Percentiles rank a stretch among this genome's conserved stretches.
phyloP scores from a whole-genome alignment of 345 rosid genomes.

The Acer saccharum region DNA sequence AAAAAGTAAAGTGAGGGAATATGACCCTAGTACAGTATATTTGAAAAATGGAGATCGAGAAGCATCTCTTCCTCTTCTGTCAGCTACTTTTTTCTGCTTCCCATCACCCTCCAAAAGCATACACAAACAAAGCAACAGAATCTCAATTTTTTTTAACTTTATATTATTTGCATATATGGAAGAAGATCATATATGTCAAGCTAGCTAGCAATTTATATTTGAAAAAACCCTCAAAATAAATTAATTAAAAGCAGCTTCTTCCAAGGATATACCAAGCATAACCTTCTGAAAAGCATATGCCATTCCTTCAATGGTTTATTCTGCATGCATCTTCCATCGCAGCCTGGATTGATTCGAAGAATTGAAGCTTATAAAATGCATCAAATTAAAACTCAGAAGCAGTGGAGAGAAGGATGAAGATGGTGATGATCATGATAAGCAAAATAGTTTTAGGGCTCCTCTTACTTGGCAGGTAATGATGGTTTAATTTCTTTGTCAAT shows the following conservation, averaged over 20 bases:
- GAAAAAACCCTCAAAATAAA: background rate
- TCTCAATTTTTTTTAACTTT: conserved; percentile 1
- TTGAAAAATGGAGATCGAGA: background rate
- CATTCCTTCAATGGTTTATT: conserved; percentile 13
- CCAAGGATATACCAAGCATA: conserved; percentile 11
- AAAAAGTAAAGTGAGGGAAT: conserved; percentile 9
- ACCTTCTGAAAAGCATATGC: conserved; percentile 15
- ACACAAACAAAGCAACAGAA: conserved; percentile 3
- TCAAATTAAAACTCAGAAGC: background rate
- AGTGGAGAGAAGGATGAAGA: no score
- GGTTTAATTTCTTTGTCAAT: background rate
- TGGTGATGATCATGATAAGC: background rate
- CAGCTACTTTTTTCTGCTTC: background rate
- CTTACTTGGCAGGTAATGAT: conserved; percentile 15
- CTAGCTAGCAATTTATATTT: background rate
- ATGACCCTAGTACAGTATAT: background rate
- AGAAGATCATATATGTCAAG: no score
- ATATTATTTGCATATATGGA: no score
- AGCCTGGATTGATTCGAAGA: background rate
- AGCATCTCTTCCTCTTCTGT: background rate
- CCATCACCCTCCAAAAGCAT: background rate
- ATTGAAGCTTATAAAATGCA: background rate
- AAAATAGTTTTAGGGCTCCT: conserved; percentile 20
- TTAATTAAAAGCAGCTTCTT: background rate
- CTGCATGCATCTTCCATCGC: background rate